Conservation (phyloP, 495 filamentous ascomycete genomes). For the Penicillium coprophilum region DNA sequence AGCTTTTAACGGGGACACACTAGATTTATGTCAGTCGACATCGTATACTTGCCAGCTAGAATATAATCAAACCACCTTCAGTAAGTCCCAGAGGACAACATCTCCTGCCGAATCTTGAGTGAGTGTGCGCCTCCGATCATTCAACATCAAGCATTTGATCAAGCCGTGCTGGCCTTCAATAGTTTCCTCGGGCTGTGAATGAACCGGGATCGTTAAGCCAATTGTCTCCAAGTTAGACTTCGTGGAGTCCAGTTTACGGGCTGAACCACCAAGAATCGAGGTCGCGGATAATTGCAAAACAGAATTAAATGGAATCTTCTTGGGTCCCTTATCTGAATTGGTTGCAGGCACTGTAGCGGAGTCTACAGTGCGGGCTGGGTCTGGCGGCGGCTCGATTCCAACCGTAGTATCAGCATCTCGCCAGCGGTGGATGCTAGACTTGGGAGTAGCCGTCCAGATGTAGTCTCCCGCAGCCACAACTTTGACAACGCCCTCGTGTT, state of each 20-base stretch:
- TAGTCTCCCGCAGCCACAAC: constrained; percentile 75
- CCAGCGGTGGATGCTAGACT: constrained; percentile 96
- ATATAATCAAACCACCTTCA: constrained; percentile 56
- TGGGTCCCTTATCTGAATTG: constrained; percentile 33
- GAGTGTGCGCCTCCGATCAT: constrained; percentile 83
- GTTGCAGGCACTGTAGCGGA: constrained; percentile 17
- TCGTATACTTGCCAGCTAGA: not conserved
- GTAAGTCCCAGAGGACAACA: constrained; percentile 92
- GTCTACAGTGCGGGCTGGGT: constrained; percentile 50
- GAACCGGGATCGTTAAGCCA: constrained; percentile 61
- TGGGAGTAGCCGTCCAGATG: constrained; percentile 92
- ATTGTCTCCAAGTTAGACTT: constrained; percentile 59
- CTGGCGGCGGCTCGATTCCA: constrained; percentile 54
- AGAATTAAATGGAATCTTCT: constrained; percentile 72
- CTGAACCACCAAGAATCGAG: constrained; percentile 60
- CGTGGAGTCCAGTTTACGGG: constrained; percentile 51
- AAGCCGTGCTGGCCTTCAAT: constrained; percentile 95
- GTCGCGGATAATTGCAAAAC: constrained; percentile 81
- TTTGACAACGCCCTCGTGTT: constrained; percentile 86
- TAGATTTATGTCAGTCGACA: constrained; percentile 33
- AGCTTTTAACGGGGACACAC: constrained; percentile 82
- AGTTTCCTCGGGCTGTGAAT: constrained; percentile 75
- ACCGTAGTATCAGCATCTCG: constrained; percentile 75
- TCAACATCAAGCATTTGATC: constrained; percentile 89
- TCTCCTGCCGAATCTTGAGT: constrained; percentile 95